Evolutionary conservation across 257 asterid species (phyloP).

Genomic region (Osmanthus fragrans): DNA sequence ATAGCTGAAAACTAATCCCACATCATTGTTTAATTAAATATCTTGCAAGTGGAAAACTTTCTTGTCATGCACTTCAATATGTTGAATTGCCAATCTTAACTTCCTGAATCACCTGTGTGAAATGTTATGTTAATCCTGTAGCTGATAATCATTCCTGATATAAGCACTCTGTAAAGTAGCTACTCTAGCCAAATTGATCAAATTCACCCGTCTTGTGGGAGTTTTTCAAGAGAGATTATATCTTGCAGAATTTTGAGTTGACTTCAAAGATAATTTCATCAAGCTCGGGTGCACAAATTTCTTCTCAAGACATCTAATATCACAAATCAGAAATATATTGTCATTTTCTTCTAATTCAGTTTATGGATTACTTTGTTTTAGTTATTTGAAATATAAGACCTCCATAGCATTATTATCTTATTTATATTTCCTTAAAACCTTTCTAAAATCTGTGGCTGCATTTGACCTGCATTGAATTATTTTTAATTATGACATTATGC

Average conservation of each 20-base stretch:
- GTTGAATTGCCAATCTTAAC: conserved; percentile 5
- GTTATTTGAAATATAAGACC: not conserved
- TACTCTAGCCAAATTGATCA: not conserved
- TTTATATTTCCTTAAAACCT: conserved; percentile 3
- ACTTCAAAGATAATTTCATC: not conserved
- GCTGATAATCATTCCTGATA: not conserved
- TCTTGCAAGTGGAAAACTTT: not conserved
- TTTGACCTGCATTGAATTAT: not conserved
- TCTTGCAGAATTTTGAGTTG: not conserved
- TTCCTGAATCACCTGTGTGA: not conserved
- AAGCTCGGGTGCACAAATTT: not conserved
- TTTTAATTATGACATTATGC: not conserved
- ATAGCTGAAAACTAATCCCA: not conserved
- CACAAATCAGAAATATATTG: not conserved
- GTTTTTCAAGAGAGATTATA: not conserved
- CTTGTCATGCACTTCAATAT: not conserved
- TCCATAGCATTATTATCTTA: not conserved
- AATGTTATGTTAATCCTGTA: not conserved
- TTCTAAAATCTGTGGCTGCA: not conserved
- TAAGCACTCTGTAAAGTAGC: not conserved
- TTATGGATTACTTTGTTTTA: not conserved
- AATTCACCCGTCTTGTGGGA: not conserved
- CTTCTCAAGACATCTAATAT: not conserved
- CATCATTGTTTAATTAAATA: not conserved
- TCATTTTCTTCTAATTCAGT: not conserved